phyloP scores from a whole-genome alignment of 192 early-diverging fungal genomes.

The Backusella australiensis region DNA sequence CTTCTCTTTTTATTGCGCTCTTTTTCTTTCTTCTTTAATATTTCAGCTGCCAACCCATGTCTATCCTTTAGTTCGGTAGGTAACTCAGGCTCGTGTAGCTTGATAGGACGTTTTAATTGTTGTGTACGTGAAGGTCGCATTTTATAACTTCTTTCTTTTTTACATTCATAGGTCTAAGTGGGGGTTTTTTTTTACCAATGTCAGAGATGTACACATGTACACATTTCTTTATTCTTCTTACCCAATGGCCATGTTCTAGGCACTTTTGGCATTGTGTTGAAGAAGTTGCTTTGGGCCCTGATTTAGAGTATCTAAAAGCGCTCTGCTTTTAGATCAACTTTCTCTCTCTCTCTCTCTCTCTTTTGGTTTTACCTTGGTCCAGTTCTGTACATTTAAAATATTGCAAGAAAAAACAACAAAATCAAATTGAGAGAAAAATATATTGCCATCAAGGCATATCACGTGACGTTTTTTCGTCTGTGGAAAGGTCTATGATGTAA shows the following conservation, averaged over 20 bases:
- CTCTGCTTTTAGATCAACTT: neutral
- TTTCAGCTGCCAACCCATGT: constrained; percentile 46
- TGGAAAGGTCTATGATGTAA: no score
- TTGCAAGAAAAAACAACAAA: neutral
- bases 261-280: constrained; percentile 60
- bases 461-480: no score
- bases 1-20: constrained; percentile 25
- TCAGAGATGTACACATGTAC: neutral
- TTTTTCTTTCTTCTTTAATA: constrained; percentile 44
- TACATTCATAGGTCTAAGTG: constrained; percentile 52
- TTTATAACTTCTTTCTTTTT: constrained; percentile 42
- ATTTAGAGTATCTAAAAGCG: constrained; percentile 19
- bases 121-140: constrained; percentile 57
- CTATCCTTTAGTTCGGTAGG: constrained; percentile 43
- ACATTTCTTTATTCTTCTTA: constrained; percentile 9
- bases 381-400: constrained; percentile 28
- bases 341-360: no score
- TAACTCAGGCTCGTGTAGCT: constrained; percentile 42
- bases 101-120: constrained; percentile 55
- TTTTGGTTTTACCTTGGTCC: constrained; percentile 21
- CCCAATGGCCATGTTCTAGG: constrained; percentile 56
- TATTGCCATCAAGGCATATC: no score
- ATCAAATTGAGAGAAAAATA: neutral
- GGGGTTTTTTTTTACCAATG: neutral
- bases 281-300: constrained; percentile 38